phyloP scores from a whole-genome alignment of 1,284 basidiomycete species.

The Xerocomus minutiporus region DNA sequence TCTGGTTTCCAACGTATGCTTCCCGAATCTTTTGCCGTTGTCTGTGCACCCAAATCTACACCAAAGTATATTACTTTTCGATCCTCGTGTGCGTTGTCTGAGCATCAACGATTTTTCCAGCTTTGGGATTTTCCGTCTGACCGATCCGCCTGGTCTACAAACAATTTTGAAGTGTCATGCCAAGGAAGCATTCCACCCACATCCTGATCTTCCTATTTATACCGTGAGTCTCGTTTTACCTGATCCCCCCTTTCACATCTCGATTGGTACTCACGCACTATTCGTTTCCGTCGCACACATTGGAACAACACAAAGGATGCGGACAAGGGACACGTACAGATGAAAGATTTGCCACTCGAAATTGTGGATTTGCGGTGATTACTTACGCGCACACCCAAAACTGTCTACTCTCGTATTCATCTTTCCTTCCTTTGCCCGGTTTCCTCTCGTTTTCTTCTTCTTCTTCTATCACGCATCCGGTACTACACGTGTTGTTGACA shows the following conservation, averaged over 20 bases:
- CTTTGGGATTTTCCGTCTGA: constrained; percentile 83
- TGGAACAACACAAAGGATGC: constrained; percentile 48
- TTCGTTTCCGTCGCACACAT: neutral
- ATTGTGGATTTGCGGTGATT: constrained; percentile 63
- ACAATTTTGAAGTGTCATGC: constrained; percentile 63
- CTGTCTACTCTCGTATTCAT: neutral
- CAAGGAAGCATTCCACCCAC: constrained; percentile 80
- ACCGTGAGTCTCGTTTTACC: constrained; percentile 47
- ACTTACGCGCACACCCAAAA: neutral
- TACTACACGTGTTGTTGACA: neutral
- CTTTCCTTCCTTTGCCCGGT: neutral
- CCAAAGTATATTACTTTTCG: constrained; percentile 54
- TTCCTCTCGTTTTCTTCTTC: neutral
- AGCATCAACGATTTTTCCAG: constrained; percentile 33
- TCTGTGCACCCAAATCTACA: constrained; percentile 75
- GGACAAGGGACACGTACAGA: constrained; percentile 76
- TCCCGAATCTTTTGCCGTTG: constrained; percentile 87
- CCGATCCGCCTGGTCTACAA: constrained; percentile 76
- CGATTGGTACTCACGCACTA: constrained; percentile 2
- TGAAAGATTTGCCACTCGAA: constrained; percentile 64
- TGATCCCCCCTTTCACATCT: neutral
- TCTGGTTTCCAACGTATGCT: constrained; percentile 83
- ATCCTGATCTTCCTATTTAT: constrained; percentile 75
- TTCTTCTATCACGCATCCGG: neutral
- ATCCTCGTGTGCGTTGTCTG: neutral